Conservation (phyloP, 495 filamentous ascomycete species). For the Lichina pygmaea region DNA sequence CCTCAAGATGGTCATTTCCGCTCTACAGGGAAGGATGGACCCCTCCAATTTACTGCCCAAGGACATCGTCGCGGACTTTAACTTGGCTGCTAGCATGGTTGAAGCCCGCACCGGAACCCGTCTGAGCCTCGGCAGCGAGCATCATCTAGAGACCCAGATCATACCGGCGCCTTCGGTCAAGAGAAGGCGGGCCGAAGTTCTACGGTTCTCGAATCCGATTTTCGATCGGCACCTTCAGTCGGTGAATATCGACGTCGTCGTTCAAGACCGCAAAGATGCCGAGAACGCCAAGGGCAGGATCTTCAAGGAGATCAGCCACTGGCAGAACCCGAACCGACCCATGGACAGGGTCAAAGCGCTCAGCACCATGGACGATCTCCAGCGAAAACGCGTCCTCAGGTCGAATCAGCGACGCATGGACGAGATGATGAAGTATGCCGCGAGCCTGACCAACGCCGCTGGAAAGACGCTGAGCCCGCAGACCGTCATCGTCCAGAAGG, state of each 20-base stretch:
- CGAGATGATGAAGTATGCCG: constrained; percentile 40
- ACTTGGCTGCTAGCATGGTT: constrained; percentile 4
- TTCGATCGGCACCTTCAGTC: constrained; percentile 29
- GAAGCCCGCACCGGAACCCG: constrained; percentile 8
- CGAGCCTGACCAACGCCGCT: constrained; percentile 34
- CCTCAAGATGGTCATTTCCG: constrained; percentile 11
- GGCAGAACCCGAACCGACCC: constrained; percentile 30
- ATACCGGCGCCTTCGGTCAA: too few relatives aligned
- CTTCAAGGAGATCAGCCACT: constrained; percentile 33
- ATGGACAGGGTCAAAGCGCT: constrained; percentile 11
- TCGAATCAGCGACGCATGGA: constrained; percentile 27
- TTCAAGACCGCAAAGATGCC: constrained; percentile 2
- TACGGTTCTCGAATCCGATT: constrained; percentile 31
- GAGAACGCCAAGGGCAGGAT: constrained; percentile 8
- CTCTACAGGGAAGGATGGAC: background rate
- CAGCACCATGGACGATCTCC: background rate
- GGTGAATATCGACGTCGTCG: constrained; percentile 18
- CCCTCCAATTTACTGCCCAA: background rate
- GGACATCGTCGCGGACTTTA: constrained; percentile 2
- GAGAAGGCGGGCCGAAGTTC: constrained; percentile 8
- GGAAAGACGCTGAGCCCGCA: constrained; percentile 38
- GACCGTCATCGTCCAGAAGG: constrained; percentile 20
- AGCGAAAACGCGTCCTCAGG: constrained; percentile 9
- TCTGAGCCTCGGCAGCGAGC: constrained; percentile 13
- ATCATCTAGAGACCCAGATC: constrained; percentile 2